Evolutionary conservation across 768 basidiomycete species (phyloP).

Genomic region (Suillus ampliporus): DNA sequence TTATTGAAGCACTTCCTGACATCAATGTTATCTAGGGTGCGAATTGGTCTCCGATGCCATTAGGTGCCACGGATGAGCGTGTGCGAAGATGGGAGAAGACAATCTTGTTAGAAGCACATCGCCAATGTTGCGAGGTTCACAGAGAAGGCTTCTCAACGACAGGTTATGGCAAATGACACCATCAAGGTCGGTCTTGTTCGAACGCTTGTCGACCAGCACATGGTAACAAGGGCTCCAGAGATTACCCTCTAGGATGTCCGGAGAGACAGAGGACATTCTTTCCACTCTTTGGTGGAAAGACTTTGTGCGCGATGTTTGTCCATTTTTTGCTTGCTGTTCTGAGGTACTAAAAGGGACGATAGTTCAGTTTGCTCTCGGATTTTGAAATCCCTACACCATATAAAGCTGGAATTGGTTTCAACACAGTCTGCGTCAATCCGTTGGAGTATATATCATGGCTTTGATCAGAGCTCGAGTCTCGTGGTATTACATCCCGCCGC

Average conservation of each 20-base stretch:
- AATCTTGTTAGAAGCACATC: constrained; percentile 44
- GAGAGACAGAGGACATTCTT: constrained; percentile 19
- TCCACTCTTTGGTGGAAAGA: constrained; percentile 43
- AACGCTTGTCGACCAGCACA: not conserved
- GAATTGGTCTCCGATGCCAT: constrained; percentile 51
- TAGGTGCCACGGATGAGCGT: constrained; percentile 39
- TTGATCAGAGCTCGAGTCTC: constrained; percentile 42
- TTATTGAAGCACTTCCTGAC: not conserved
- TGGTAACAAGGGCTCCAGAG: constrained; percentile 29
- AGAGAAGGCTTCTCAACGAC: constrained; percentile 34
- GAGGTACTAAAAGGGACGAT: not conserved
- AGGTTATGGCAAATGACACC: constrained; percentile 56
- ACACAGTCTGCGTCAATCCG: constrained; percentile 55
- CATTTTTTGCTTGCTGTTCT: not conserved
- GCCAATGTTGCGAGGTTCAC: not conserved
- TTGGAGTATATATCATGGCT: constrained; percentile 57
- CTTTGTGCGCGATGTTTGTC: constrained; percentile 45
- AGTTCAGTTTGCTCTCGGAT: constrained; percentile 38
- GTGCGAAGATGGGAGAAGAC: constrained; percentile 43
- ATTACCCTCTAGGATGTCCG: constrained; percentile 43
- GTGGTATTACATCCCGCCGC: constrained; percentile 50
- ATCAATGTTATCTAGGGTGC: constrained; percentile 42
- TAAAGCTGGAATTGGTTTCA: constrained; percentile 47
- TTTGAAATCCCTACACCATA: constrained; percentile 42
- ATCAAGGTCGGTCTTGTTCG: constrained; percentile 34